Evolutionary conservation across 2,329 filamentous ascomycete genomes (phyloP).

Genomic region (Fusarium sp.): DNA sequence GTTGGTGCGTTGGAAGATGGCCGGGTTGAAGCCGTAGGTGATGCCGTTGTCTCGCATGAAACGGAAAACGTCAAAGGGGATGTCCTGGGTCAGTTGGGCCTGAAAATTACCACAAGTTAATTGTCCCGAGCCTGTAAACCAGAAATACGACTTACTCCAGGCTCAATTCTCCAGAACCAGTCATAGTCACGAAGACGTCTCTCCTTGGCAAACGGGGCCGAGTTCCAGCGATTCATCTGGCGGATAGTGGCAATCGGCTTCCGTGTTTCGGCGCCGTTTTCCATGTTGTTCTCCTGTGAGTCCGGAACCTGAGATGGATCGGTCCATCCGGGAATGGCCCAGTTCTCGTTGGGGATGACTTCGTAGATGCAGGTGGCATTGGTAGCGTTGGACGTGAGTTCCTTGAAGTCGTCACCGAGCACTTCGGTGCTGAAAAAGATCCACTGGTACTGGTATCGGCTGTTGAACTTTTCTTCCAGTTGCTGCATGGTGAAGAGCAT

Average conservation of each 20-base stretch:
- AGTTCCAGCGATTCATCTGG: conserved; percentile 86
- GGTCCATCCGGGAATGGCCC: conserved; percentile 69
- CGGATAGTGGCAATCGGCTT: conserved; percentile 57
- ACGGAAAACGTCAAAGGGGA: conserved; percentile 88
- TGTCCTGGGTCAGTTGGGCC: conserved; percentile 67
- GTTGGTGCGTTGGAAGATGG: conserved; percentile 58
- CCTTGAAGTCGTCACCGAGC: conserved; percentile 83
- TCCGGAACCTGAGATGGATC: conserved; percentile 11
- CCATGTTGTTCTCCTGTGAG: neutral
- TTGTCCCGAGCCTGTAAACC: neutral
- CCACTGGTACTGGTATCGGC: conserved; percentile 87
- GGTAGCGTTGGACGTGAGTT: conserved; percentile 74
- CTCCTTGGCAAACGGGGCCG: conserved; percentile 84
- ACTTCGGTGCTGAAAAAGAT: conserved; percentile 87
- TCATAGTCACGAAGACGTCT: conserved; percentile 72
- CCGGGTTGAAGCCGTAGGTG: conserved; percentile 76
- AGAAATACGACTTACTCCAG: conserved; percentile 60
- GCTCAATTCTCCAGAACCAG: conserved; percentile 72
- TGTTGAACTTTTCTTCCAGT: conserved; percentile 71
- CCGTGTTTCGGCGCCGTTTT: conserved; percentile 1
- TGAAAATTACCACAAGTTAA: conserved; percentile 42
- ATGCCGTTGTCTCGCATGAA: conserved; percentile 89
- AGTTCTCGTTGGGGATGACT: conserved; percentile 79
- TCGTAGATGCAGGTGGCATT: conserved; percentile 79
- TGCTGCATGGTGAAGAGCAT: conserved; percentile 66